Evolutionary conservation across 2,329 filamentous ascomycete species (phyloP).

Genomic region (Pseudofabraea citricarpa): DNA sequence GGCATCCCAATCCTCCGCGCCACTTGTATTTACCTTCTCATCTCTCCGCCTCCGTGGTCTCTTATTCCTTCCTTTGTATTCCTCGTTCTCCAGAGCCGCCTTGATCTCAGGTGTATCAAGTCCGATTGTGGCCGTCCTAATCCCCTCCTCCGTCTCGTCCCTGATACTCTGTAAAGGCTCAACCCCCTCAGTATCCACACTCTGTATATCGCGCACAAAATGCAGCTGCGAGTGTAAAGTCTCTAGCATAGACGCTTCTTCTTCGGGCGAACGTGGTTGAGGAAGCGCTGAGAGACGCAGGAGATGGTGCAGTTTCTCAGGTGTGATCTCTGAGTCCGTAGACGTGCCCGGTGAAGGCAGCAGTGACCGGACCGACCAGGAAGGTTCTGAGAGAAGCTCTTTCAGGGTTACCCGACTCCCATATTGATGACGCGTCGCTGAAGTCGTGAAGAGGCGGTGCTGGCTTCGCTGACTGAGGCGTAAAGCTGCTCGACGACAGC

Average conservation of each 20-base stretch:
- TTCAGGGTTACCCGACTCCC: too few relatives aligned
- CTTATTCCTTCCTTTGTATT: slow-evolving; percentile 44
- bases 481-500: too few relatives aligned
- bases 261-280: slow-evolving; percentile 53
- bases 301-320: slow-evolving; percentile 72
- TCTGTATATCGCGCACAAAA: slow-evolving; percentile 84
- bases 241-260: slow-evolving; percentile 66
- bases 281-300: slow-evolving; percentile 87
- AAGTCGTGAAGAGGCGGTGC: too few relatives aligned
- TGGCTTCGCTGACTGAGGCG: too few relatives aligned
- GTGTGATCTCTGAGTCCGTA: slow-evolving; percentile 38
- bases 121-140: slow-evolving; percentile 53
- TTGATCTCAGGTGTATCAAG: slow-evolving; percentile 45
- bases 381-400: slow-evolving; percentile 64
- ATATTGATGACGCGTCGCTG: too few relatives aligned
- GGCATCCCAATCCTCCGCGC: slow-evolving; percentile 25
- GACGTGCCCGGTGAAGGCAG: slow-evolving; percentile 39
- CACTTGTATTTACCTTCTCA: slow-evolving; percentile 9
- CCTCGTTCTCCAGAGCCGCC: slow-evolving; percentile 55
- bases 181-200: slow-evolving; percentile 68
- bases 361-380: slow-evolving; percentile 79
- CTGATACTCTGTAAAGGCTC: slow-evolving; percentile 73
- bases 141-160: slow-evolving; percentile 64
- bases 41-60: slow-evolving; percentile 23
- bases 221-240: slow-evolving; percentile 79